Percentiles rank a stretch among this genome's conserved stretches.
These are phyloP conservation scores for Boletus sp. DNA, from an alignment of 768 basidiomycete species.

Conservation along the genomic window DNA sequence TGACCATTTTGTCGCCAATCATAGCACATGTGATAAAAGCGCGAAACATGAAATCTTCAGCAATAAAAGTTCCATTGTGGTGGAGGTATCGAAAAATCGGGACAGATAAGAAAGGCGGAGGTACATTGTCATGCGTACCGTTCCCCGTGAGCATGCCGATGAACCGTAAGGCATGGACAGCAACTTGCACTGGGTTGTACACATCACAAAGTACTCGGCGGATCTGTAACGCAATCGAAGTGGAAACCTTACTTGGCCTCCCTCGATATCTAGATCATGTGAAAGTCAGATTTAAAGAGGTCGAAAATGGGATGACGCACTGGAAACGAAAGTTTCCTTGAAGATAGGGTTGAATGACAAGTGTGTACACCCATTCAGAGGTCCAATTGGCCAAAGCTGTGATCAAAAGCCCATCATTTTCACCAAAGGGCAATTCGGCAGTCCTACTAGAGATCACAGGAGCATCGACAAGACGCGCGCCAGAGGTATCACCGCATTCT, in stretches of 20 bases:
- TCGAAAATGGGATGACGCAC: slow-evolving; percentile 13
- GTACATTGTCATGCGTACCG: slow-evolving; percentile 7
- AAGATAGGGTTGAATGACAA: slow-evolving; percentile 23
- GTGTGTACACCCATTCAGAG: slow-evolving; percentile 23
- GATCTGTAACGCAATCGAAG: slow-evolving; percentile 18
- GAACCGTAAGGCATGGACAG: slow-evolving; percentile 32
- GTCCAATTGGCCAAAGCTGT: slow-evolving; percentile 24
- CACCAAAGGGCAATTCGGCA: neutral
- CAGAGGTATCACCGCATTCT: neutral
- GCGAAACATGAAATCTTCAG: slow-evolving; percentile 35
- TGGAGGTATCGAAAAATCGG: slow-evolving; percentile 31
- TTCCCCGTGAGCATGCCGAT: slow-evolving; percentile 27
- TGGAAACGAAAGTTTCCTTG: slow-evolving; percentile 15
- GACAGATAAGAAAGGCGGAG: slow-evolving; percentile 25
- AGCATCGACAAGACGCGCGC: neutral
- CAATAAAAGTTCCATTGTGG: slow-evolving; percentile 23
- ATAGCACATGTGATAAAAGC: slow-evolving; percentile 35
- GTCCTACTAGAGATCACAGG: neutral
- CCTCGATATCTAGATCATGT: slow-evolving; percentile 16
- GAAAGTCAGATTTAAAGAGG: neutral
- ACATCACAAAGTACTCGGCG: slow-evolving; percentile 19
- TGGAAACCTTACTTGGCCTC: slow-evolving; percentile 1
- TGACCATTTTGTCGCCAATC: slow-evolving; percentile 34
- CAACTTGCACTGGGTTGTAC: slow-evolving; percentile 27
- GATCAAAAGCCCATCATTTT: slow-evolving; percentile 5